phyloP scores from a whole-genome alignment of 805 yeast species.

The Pichia cephalocereana region DNA sequence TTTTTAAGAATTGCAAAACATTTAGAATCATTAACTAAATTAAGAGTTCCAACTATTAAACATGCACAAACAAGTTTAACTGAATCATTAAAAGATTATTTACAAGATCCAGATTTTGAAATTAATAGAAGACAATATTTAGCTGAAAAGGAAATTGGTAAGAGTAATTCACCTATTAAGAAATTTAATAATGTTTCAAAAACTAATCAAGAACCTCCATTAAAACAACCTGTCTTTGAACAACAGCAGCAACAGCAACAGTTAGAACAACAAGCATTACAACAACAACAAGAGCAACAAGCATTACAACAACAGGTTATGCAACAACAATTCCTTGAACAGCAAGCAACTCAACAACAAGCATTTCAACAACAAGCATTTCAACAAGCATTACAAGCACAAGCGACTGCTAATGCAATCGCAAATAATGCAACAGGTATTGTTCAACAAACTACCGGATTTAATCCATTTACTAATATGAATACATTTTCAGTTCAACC shows the following conservation, averaged over 20 bases:
- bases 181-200: not conserved
- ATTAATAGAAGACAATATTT: conserved; percentile 67
- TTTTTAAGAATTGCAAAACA: conserved; percentile 86
- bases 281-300: conserved; percentile 6
- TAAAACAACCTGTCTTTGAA: conserved; percentile 11
- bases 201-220: not conserved
- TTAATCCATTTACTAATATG: conserved; percentile 10
- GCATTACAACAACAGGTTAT: conserved; percentile 7
- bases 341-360: conserved; percentile 10
- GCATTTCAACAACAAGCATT: conserved; percentile 3
- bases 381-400: conserved; percentile 6
- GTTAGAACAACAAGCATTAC: conserved; percentile 12
- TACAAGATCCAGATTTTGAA: conserved; percentile 81
- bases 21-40: conserved; percentile 74
- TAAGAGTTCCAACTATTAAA: conserved; percentile 90
- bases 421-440: not conserved
- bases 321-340: conserved; percentile 13
- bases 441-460: conserved; percentile 10
- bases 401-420: conserved; percentile 5
- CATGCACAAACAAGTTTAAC: conserved; percentile 96
- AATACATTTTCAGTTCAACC: conserved; percentile 7
- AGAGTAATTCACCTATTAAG: not conserved
- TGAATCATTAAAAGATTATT: conserved; percentile 76
- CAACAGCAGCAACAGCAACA: conserved; percentile 9
- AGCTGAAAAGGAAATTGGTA: conserved; percentile 47